phyloP scores from a whole-genome alignment of 169 alveolate genomes.

The Plasmodium sp. region DNA sequence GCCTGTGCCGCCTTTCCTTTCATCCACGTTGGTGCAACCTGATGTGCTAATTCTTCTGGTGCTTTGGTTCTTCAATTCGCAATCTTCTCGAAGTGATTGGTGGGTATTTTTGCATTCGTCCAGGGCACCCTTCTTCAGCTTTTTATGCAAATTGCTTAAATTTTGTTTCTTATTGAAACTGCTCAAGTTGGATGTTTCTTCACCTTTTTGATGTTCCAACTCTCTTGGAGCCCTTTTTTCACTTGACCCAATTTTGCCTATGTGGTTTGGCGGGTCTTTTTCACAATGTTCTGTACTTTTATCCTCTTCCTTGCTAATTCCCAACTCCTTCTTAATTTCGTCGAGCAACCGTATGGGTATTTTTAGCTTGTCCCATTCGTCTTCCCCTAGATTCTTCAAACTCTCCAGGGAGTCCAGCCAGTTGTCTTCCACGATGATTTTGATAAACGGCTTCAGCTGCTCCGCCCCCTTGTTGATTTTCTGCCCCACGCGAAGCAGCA shows the following conservation, averaged over 20 bases:
- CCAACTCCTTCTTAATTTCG: conserved; percentile 47
- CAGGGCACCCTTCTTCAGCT: background rate
- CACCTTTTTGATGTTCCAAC: background rate
- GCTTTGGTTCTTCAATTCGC: background rate
- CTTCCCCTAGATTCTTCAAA: conserved; percentile 29
- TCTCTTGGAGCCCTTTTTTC: background rate
- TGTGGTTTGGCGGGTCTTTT: background rate
- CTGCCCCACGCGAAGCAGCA: conserved; percentile 30
- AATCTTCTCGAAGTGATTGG: background rate
- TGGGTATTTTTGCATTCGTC: background rate
- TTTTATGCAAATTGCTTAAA: conserved; percentile 12
- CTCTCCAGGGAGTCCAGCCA: conserved; percentile 63
- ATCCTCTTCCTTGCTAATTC: background rate
- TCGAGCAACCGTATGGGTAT: conserved; percentile 37
- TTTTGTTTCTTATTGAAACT: background rate
- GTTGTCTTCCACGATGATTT: conserved; percentile 43
- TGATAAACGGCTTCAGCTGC: conserved; percentile 48
- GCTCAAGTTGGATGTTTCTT: background rate
- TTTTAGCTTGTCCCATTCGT: conserved; percentile 53
- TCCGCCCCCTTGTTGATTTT: conserved; percentile 42
- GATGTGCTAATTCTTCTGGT: background rate
- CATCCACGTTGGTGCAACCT: background rate
- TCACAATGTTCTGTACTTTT: background rate
- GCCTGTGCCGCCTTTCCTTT: background rate
- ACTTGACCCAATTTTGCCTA: background rate